These are phyloP conservation scores for Sindora glabra DNA, from an alignment of 306 rosid genomes.

Conservation along the genomic window DNA sequence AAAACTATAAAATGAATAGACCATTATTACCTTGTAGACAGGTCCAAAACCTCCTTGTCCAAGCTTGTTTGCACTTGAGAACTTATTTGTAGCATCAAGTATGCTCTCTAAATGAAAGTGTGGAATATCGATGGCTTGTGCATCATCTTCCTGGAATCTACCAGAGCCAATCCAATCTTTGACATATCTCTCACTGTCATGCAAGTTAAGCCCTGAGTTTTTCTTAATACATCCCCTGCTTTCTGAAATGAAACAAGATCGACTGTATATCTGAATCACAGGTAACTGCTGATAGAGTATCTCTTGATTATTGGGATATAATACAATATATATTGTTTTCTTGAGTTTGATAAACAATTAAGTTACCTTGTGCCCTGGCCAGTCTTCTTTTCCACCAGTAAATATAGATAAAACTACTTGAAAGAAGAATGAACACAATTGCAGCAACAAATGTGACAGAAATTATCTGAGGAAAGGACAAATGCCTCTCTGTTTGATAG, in stretches of 20 bases:
- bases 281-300: neutral
- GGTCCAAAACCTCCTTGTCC: slow-evolving; percentile 82
- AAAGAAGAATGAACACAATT: slow-evolving; percentile 33
- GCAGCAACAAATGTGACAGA: slow-evolving; percentile 21
- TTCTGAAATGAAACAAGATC: slow-evolving; percentile 39
- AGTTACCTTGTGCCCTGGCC: slow-evolving; percentile 42
- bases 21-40: slow-evolving; percentile 55
- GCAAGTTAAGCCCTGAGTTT: slow-evolving; percentile 32
- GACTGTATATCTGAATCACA: neutral
- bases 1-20: neutral
- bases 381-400: slow-evolving; percentile 36
- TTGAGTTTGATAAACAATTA: neutral
- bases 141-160: slow-evolving; percentile 44
- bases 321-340: neutral
- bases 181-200: slow-evolving; percentile 38
- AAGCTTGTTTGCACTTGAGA: slow-evolving; percentile 57
- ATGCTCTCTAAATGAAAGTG: slow-evolving; percentile 55
- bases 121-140: slow-evolving; percentile 54
- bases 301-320: neutral
- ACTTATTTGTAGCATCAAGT: slow-evolving; percentile 46
- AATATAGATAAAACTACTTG: slow-evolving; percentile 32
- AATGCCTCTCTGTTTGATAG: slow-evolving; percentile 14
- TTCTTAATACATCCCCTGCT: slow-evolving; percentile 37
- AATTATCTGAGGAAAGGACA: slow-evolving; percentile 34
- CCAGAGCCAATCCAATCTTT: slow-evolving; percentile 53